A percentile compares a stretch with the other conserved stretches of the same genome.
These are phyloP conservation scores for Eimeria falciformis DNA, from an alignment of 169 alveolate genomes.

Conservation along the genomic window DNA sequence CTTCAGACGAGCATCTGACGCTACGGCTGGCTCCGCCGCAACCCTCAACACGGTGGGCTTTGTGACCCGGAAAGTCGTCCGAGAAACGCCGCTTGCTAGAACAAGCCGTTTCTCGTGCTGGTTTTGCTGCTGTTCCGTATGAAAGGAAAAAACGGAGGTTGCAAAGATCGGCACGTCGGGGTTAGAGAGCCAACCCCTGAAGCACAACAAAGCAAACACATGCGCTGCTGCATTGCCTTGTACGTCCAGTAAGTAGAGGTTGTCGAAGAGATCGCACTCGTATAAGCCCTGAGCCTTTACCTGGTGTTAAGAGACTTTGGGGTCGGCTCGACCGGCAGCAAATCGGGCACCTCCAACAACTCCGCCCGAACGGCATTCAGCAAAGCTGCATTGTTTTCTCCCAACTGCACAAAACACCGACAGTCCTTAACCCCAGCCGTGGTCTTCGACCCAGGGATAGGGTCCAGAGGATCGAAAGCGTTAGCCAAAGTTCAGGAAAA, in stretches of 20 bases:
- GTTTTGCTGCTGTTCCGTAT: neutral
- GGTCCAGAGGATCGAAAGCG: too few species aligned
- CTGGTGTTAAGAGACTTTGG: slow-evolving; percentile 45
- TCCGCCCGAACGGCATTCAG: slow-evolving; percentile 72
- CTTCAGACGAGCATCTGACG: slow-evolving; percentile 61
- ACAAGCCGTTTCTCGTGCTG: slow-evolving; percentile 10
- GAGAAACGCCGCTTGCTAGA: neutral
- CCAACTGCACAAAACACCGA: slow-evolving; percentile 31
- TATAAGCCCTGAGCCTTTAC: neutral
- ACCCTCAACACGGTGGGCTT: slow-evolving; percentile 71
- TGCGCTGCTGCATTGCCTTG: neutral
- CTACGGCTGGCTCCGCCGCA: slow-evolving; percentile 76
- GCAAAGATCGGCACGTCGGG: slow-evolving; percentile 63
- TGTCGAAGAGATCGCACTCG: too few species aligned
- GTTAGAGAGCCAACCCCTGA: slow-evolving; percentile 61
- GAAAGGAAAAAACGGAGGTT: slow-evolving; percentile 62
- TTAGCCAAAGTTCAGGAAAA: neutral
- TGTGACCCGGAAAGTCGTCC: slow-evolving; percentile 11
- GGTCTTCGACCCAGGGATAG: neutral
- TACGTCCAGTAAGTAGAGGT: neutral
- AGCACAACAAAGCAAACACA: neutral
- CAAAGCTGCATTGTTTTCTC: slow-evolving; percentile 44
- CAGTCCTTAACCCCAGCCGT: neutral
- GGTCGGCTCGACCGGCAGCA: slow-evolving; percentile 65
- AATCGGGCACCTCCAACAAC: slow-evolving; percentile 71